Evolutionary conservation across 805 yeast species (phyloP).

Genomic region (Ogataea pilisensis): DNA sequence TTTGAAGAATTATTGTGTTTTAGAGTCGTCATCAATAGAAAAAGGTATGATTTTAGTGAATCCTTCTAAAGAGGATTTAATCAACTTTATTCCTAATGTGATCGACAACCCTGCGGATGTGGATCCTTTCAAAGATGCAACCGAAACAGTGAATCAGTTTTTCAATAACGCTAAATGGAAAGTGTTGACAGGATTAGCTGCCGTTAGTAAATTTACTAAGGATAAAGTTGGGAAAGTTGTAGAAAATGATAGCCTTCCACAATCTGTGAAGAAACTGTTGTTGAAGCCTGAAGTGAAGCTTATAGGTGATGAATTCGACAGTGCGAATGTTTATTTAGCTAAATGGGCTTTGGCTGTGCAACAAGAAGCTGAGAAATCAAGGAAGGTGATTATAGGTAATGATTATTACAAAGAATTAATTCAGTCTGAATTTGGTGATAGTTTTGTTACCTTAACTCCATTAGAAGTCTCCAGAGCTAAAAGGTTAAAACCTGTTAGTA

Average conservation of each 20-base stretch:
- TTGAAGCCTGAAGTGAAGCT: constrained; percentile 75
- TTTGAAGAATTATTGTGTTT: constrained; percentile 50
- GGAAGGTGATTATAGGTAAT: constrained; percentile 50
- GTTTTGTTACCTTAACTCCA: constrained; percentile 47
- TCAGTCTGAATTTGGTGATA: constrained; percentile 56
- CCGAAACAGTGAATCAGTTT: constrained; percentile 40
- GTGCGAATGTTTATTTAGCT: constrained; percentile 87
- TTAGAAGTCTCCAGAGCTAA: constrained; percentile 58
- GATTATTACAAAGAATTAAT: constrained; percentile 54
- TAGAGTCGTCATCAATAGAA: constrained; percentile 69
- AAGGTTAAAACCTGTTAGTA: constrained; percentile 61
- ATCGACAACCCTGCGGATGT: constrained; percentile 33
- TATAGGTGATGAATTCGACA: constrained; percentile 86
- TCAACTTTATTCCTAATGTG: constrained; percentile 51
- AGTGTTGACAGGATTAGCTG: constrained; percentile 77
- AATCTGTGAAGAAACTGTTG: constrained; percentile 52
- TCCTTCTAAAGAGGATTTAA: constrained; percentile 64
- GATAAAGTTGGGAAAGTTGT: constrained; percentile 59
- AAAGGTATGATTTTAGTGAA: constrained; percentile 70
- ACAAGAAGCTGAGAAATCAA: constrained; percentile 74
- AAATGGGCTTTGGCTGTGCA: constrained; percentile 96
- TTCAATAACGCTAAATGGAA: constrained; percentile 79
- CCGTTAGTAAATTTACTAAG: constrained; percentile 62
- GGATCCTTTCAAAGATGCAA: constrained; percentile 27
- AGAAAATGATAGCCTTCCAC: constrained; percentile 43